Base-by-base conservation (phyloP, 805 yeast species). In the baker's yeast (Saccharomyces cerevisiae) region DNA sequence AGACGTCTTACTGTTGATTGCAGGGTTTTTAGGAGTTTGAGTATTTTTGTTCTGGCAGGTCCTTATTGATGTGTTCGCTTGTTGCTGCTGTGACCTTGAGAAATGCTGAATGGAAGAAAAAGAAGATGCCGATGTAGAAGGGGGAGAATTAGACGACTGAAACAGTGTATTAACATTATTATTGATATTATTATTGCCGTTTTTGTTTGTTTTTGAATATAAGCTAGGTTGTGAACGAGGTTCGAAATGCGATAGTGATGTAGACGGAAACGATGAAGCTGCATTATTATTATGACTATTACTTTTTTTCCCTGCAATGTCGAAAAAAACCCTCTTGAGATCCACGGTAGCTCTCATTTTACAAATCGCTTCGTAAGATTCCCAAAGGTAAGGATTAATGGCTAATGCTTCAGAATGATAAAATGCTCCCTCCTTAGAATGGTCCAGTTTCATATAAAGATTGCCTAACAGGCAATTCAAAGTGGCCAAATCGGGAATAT, bases 341-440 rank as follows among this genome's bases (percentile, higher is more conserved):
- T 82, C 80, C 21, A 89, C 77, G 55, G 79, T 79, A 21, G 85
- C 88, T 11, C 96, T 94, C 71, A 85, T 72, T 49, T 77, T 76
- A 61, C 89, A 82, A 49, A 94, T 72, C 47, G 84, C 84, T 59
- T 84, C 89, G 58, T 89, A 83, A 0, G 97, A 89, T 65, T 89
- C 97, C 80, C 94, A 89, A 46, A 89, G 77, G 64, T 76, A 88
- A 17, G 96, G 96, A 65, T 94, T 87, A 58, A 77, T 70, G 55
- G 82, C 81, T 54, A 89, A 75, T 0, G 92, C 88, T 59, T 79
- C 81, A 0, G 88, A 78, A 66, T 84, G 87, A 62, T 82, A 79
- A 49, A 84, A 70, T 0, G 86, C 78, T 54, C 94, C 83, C 54
- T 84, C 82, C 59, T 82, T 79, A 4, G 73, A 64, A 63, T 86